These are phyloP conservation scores for Candida saitoana DNA, from an alignment of 805 yeast genomes.

Conservation along the genomic window DNA sequence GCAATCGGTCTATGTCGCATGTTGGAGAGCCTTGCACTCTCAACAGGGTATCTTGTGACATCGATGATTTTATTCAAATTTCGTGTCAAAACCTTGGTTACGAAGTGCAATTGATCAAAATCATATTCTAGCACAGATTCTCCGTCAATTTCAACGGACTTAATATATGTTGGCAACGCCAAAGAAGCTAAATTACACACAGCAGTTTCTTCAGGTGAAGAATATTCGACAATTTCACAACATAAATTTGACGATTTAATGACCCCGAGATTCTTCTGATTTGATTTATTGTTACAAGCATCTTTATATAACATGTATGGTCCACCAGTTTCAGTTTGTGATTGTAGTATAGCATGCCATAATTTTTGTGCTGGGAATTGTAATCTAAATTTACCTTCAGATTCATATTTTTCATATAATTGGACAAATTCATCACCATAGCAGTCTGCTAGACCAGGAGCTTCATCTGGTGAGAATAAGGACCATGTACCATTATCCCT, in stretches of 20 bases:
- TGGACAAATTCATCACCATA: conserved; percentile 81
- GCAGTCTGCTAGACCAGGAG: conserved; percentile 78
- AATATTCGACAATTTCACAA: conserved; percentile 90
- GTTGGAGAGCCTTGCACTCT: conserved; percentile 71
- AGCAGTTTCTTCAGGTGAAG: conserved; percentile 88
- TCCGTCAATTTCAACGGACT: conserved; percentile 15
- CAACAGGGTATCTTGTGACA: conserved; percentile 78
- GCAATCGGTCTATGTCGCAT: conserved; percentile 88
- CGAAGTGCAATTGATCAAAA: conserved; percentile 69
- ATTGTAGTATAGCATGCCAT: conserved; percentile 84
- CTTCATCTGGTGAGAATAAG: conserved; percentile 82
- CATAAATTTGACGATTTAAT: conserved; percentile 93
- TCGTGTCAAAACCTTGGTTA: conserved; percentile 70
- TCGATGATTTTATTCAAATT: conserved; percentile 84
- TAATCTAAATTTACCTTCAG: conserved; percentile 58
- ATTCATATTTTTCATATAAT: conserved; percentile 70
- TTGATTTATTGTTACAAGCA: conserved; percentile 80
- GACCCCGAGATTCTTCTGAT: conserved; percentile 88
- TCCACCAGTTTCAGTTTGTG: conserved; percentile 95
- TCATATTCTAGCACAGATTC: conserved; percentile 54
- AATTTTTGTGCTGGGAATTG: conserved; percentile 81
- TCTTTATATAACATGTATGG: conserved; percentile 95
- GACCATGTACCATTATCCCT: conserved; percentile 80
- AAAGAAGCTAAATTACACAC: conserved; percentile 93
- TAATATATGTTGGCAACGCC: conserved; percentile 77